Evolutionary conservation across 495 filamentous ascomycete species (phyloP).

Genomic region (Penicillium longicatenatum): DNA sequence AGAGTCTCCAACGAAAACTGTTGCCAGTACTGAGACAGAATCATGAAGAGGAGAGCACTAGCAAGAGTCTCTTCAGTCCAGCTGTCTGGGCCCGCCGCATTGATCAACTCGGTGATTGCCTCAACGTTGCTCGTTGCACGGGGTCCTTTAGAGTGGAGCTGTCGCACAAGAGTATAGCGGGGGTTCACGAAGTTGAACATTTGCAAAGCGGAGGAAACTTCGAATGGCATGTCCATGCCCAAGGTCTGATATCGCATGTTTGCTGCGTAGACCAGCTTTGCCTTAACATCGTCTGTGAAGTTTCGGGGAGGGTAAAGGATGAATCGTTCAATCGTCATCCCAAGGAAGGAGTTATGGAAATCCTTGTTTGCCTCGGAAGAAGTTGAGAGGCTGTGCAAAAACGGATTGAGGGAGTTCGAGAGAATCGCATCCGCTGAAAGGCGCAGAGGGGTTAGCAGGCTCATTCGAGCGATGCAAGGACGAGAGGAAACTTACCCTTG

Average conservation of each 20-base stretch:
- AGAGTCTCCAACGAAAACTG: conserved; percentile 75
- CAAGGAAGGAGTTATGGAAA: conserved; percentile 64
- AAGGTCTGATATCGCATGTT: conserved; percentile 66
- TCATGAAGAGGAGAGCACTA: conserved; percentile 79
- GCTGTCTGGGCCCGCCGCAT: conserved; percentile 63
- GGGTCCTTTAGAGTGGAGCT: conserved; percentile 76
- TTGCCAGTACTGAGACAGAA: conserved; percentile 63
- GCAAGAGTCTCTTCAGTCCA: conserved; percentile 83
- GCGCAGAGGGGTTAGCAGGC: conserved; percentile 33
- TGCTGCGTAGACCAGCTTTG: conserved; percentile 65
- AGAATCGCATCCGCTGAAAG: conserved; percentile 78
- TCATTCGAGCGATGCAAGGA: neutral
- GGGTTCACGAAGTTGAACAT: conserved; percentile 69
- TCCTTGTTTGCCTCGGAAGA: conserved; percentile 63
- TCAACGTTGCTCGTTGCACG: conserved; percentile 56
- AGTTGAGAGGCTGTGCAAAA: conserved; percentile 69
- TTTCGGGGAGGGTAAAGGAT: conserved; percentile 78
- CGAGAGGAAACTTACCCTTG: conserved; percentile 65
- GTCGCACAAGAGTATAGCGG: conserved; percentile 66
- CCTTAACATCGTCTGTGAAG: conserved; percentile 74
- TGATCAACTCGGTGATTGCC: conserved; percentile 62
- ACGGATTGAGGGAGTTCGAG: conserved; percentile 68
- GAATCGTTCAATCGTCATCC: conserved; percentile 76
- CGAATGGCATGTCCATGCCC: conserved; percentile 62
- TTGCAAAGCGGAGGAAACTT: conserved; percentile 73